Conservation (phyloP, 176 grass and related monocot species). For the Triticum turgidum region DNA sequence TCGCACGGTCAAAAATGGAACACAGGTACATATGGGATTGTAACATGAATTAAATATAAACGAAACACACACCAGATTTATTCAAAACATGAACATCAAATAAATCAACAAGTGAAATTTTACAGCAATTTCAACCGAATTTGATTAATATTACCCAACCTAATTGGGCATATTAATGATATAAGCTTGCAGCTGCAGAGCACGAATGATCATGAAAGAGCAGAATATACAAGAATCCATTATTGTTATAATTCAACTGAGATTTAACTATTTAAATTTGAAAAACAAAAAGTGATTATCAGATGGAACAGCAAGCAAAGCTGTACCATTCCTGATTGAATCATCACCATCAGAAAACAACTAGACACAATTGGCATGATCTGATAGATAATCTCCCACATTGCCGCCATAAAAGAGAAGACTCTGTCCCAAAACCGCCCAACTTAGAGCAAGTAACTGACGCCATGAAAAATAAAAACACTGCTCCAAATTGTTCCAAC, state of each 20-base stretch:
- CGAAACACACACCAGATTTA: background rate
- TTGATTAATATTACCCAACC: background rate
- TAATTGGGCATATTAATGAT: background rate
- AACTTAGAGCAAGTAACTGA: background rate
- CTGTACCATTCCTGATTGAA: background rate
- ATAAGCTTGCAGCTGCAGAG: background rate
- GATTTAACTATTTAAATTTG: background rate
- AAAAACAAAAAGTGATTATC: background rate
- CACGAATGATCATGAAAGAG: background rate
- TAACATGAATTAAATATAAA: background rate
- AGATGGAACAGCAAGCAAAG: background rate
- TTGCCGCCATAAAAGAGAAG: background rate
- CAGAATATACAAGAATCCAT: background rate
- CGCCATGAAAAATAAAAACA: background rate
- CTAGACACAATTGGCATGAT: background rate
- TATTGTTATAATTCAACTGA: background rate
- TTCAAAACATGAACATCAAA: conserved; percentile 6
- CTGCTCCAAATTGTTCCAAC: background rate
- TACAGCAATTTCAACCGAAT: background rate
- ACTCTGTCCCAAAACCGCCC: background rate
- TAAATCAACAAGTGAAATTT: background rate
- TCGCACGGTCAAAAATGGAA: background rate
- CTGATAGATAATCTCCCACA: background rate
- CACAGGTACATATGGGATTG: background rate
- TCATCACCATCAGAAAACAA: background rate